phyloP scores from a whole-genome alignment of 2,329 filamentous ascomycete genomes.

The Penicillium palitans region DNA sequence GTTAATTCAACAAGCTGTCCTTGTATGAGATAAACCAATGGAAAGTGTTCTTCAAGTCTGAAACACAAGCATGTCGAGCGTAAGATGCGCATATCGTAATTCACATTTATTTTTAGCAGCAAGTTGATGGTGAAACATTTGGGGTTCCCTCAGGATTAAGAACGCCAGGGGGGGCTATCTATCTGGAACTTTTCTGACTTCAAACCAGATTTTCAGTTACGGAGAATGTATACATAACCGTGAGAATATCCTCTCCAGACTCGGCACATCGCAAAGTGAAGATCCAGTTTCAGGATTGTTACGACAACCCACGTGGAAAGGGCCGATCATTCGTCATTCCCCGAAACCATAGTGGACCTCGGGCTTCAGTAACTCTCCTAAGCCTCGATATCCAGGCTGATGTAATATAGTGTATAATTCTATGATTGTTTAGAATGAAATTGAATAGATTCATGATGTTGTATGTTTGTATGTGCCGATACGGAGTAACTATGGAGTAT shows the following conservation, averaged over 20 bases:
- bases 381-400: background rate
- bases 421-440: too few species aligned
- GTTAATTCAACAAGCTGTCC: background rate
- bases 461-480: too few species aligned
- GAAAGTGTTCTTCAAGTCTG: background rate
- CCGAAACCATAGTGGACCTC: background rate
- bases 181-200: slow-evolving; percentile 2
- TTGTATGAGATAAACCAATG: background rate
- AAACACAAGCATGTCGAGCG: background rate
- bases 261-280: background rate
- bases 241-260: background rate
- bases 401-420: background rate
- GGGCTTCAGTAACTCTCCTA: background rate
- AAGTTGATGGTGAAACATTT: slow-evolving; percentile 3
- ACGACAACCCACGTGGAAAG: slow-evolving; percentile 5
- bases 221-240: background rate
- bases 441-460: background rate
- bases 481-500: too few species aligned
- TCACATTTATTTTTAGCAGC: slow-evolving; percentile 4
- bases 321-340: background rate
- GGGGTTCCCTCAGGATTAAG: background rate
- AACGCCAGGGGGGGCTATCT: slow-evolving; percentile 2
- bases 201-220: background rate
- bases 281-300: slow-evolving; percentile 6
- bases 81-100: background rate